Conservation (phyloP, 2,329 filamentous ascomycete genomes). For the Sclerotinia nivalis region DNA sequence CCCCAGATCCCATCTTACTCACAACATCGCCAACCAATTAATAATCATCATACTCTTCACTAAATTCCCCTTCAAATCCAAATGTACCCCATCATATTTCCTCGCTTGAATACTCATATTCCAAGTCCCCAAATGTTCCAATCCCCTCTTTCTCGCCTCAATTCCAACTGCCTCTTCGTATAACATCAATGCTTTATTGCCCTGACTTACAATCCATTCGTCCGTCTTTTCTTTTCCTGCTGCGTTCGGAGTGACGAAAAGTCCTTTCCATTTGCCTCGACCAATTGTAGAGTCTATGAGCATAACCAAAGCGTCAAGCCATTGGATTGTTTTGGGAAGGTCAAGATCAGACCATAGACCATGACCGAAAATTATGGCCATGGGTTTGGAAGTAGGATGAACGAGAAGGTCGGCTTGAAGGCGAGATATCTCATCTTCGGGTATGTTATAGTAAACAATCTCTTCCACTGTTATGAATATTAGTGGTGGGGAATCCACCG, state of each 20-base stretch:
- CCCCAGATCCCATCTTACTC: not conserved
- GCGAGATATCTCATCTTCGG: constrained; percentile 44
- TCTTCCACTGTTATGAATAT: constrained; percentile 41
- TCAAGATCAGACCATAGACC: constrained; percentile 52
- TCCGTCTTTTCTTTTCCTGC: constrained; percentile 49
- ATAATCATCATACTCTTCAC: constrained; percentile 53
- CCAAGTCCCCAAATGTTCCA: constrained; percentile 52
- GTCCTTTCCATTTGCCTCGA: constrained; percentile 29
- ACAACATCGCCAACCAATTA: constrained; percentile 45
- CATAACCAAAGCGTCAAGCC: constrained; percentile 45
- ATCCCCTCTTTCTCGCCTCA: constrained; percentile 39
- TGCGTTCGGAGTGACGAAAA: constrained; percentile 49
- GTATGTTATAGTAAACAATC: constrained; percentile 48
- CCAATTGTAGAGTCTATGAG: constrained; percentile 34
- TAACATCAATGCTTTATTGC: constrained; percentile 49
- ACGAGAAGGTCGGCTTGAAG: constrained; percentile 43
- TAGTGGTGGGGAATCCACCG: not conserved
- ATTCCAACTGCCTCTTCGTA: constrained; percentile 45
- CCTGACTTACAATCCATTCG: constrained; percentile 49
- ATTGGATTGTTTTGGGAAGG: constrained; percentile 45
- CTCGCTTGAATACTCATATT: constrained; percentile 53
- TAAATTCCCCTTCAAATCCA: constrained; percentile 51
- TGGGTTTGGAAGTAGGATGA: constrained; percentile 31
- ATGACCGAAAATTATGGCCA: constrained; percentile 50
- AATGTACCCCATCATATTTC: constrained; percentile 51